Conservation (phyloP, 2,329 filamentous ascomycete genomes). For the Triangularia setosa region DNA sequence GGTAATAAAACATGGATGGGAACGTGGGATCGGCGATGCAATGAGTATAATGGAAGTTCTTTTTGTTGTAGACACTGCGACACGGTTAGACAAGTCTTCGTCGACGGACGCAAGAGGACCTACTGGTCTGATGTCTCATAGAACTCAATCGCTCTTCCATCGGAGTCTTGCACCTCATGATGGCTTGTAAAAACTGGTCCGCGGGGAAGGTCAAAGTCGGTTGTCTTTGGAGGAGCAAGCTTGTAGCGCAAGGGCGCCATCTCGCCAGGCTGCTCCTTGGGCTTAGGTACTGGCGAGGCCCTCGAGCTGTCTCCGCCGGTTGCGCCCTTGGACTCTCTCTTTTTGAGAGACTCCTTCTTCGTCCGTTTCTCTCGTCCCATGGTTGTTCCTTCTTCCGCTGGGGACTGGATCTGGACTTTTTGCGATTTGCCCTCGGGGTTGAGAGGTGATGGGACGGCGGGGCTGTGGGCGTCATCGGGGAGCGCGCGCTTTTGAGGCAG, state of each 20-base stretch:
- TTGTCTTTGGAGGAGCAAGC: constrained; percentile 57
- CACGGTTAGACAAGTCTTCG: constrained; percentile 27
- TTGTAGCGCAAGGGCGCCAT: constrained; percentile 57
- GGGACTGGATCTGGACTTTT: constrained; percentile 19
- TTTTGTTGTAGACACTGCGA: constrained; percentile 58
- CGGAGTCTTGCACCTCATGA: constrained; percentile 47
- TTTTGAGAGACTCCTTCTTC: constrained; percentile 66
- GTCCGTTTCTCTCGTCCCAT: constrained; percentile 49
- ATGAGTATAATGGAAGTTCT: constrained; percentile 81
- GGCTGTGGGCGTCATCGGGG: constrained; percentile 65
- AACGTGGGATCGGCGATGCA: constrained; percentile 88
- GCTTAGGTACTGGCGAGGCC: constrained; percentile 55
- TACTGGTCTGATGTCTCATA: constrained; percentile 63
- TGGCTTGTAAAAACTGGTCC: constrained; percentile 55
- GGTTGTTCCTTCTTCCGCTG: constrained; percentile 32
- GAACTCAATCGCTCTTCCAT: constrained; percentile 53
- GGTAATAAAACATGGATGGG: constrained; percentile 82
- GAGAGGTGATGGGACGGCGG: constrained; percentile 68
- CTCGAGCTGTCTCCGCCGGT: constrained; percentile 45
- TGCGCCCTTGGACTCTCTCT: constrained; percentile 59
- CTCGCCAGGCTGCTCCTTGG: constrained; percentile 41
- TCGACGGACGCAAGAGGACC: constrained; percentile 27
- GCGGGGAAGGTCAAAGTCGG: constrained; percentile 58
- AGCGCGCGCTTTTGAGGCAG: constrained; percentile 60
- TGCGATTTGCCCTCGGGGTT: constrained; percentile 59